Evolutionary conservation across 164 flowering plant species (phyloP).

Genomic region (Tinospora cordifolia): DNA sequence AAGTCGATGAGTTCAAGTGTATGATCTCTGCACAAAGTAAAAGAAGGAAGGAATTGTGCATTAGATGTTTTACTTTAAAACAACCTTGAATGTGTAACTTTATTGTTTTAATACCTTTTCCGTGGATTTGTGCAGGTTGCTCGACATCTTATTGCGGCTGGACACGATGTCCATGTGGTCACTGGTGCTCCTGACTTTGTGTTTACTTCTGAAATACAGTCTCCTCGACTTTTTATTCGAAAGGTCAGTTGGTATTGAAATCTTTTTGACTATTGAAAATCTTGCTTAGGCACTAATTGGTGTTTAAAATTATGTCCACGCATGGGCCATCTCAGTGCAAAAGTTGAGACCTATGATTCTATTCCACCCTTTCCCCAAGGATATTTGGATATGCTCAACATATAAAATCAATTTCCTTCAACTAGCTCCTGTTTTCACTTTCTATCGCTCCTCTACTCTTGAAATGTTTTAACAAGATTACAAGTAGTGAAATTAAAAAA

Average conservation of each 20-base stretch:
- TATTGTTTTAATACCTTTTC: not conserved
- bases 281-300: no score
- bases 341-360: not conserved
- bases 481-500: no score
- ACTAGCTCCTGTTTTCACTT: no score
- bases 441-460: no score
- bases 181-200: conserved; percentile 94
- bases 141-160: conserved; percentile 73
- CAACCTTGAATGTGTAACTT: not conserved
- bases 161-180: conserved; percentile 91
- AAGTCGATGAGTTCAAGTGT: not conserved
- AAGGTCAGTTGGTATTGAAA: conserved; percentile 41
- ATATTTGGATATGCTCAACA: not conserved
- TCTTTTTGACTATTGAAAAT: not conserved
- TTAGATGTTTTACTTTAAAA: not conserved
- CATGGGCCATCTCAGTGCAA: not conserved
- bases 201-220: conserved; percentile 75
- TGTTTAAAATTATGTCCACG: not conserved
- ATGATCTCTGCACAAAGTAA: not conserved
- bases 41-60: not conserved
- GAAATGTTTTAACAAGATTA: no score
- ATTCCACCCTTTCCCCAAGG: not conserved
- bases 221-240: conserved; percentile 77
- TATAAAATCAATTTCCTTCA: no score
- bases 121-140: conserved; percentile 45